Evolutionary conservation across 169 alveolate genomes (phyloP).

Genomic region (Cryptosporidium canis): DNA sequence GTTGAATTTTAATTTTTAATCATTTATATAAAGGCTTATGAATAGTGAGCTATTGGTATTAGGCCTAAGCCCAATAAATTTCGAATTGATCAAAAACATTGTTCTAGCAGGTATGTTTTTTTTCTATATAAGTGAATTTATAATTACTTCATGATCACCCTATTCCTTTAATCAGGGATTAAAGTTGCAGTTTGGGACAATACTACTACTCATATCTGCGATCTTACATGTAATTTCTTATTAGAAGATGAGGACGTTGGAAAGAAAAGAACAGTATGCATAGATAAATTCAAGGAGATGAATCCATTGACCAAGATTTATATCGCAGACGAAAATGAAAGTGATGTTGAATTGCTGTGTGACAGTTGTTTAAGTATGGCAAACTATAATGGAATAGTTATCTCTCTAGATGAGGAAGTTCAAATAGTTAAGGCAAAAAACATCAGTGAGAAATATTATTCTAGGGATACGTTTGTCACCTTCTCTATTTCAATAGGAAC

Average conservation of each 20-base stretch:
- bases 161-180: conserved; percentile 2
- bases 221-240: conserved; percentile 25
- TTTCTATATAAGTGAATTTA: background rate
- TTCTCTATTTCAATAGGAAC: conserved; percentile 56
- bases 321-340: background rate
- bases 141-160: background rate
- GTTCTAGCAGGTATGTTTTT: conserved; percentile 76
- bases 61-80: conserved; percentile 73
- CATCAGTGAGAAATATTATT: conserved; percentile 9
- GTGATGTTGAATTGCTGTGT: background rate
- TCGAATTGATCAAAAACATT: conserved; percentile 73
- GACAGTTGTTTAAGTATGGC: background rate
- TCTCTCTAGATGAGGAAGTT: conserved; percentile 43
- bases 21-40: conserved; percentile 38
- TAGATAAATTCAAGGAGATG: conserved; percentile 44
- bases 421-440: conserved; percentile 1
- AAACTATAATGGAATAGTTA: conserved; percentile 22
- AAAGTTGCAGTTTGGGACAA: conserved; percentile 47
- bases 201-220: background rate
- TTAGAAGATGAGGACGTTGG: conserved; percentile 42
- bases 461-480: background rate
- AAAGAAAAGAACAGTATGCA: conserved; percentile 6
- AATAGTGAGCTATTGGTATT: conserved; percentile 60
- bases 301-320: conserved; percentile 43
- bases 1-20: background rate